phyloP scores from a whole-genome alignment of 2,329 filamentous ascomycete genomes.

The Neurospora sp. region DNA sequence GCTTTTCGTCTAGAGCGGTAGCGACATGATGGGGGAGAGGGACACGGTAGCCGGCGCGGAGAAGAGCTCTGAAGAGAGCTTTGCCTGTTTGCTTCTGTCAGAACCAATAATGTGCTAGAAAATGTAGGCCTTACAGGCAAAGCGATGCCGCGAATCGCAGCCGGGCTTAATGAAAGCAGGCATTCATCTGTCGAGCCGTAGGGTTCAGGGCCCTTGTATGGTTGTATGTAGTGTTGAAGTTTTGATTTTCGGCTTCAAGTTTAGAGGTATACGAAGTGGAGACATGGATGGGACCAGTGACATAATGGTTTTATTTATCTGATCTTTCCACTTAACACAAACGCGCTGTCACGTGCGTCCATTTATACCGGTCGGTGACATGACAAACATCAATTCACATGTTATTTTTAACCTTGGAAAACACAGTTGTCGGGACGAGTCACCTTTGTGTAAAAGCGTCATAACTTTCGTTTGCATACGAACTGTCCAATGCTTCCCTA shows the following conservation, averaged over 20 bases:
- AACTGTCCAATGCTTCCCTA: neutral
- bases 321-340: neutral
- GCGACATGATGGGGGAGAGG: slow-evolving; percentile 40
- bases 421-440: neutral
- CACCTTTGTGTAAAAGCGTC: neutral
- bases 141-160: slow-evolving; percentile 42
- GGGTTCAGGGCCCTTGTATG: neutral
- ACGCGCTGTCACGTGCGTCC: slow-evolving; percentile 16
- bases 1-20: slow-evolving; percentile 17
- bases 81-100: slow-evolving; percentile 36
- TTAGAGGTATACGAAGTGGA: neutral
- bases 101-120: neutral
- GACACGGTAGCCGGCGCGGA: slow-evolving; percentile 46
- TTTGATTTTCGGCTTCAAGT: neutral
- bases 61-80: slow-evolving; percentile 62
- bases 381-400: neutral
- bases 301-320: neutral
- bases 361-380: neutral
- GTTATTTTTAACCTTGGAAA: too few relatives aligned
- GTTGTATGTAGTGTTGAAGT: neutral
- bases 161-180: slow-evolving; percentile 35
- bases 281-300: neutral
- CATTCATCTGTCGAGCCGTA: slow-evolving; percentile 22
- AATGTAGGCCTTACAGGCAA: slow-evolving; percentile 31
- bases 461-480: neutral